Base-by-base conservation (phyloP, 768 basidiomycete species). In the Boletus bicolor region DNA sequence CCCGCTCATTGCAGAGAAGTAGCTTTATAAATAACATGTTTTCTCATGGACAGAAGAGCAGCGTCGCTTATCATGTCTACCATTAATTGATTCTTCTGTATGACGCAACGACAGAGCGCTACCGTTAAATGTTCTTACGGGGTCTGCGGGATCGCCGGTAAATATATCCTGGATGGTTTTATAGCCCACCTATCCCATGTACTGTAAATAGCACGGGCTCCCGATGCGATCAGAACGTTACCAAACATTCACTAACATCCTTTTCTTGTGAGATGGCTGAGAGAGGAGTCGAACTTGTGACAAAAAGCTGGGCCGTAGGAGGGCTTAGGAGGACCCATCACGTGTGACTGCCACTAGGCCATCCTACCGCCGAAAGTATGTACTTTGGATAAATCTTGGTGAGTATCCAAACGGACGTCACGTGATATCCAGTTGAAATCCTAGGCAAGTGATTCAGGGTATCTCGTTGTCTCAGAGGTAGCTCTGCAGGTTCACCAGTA, bases 271-370 rank as follows among this genome's bases (percentile, higher is more conserved):
- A 39, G 12, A 39, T 34, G 38, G 37, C 53, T 9, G 5, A 1
- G n/a, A 8, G 11, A 30, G 32, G 56, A 44, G 37, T 57, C 47
- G 56, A 57, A 57, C 56, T 2, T 26, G 32, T 1, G 19, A 6
- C 15, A 15, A 57, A 57, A 57, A 50, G 8, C 1, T 2, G 3
- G 47, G 37, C 8, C 8, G 46, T 26, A 14, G 2, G 55, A 19
- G 19, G 19, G 19, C 19, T 19, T 19, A 19, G 19, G 19, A 19
- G 19, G 55, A 7, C 43, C 56, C 35, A 44, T 26, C 14, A 7
- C 21, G 28, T 39, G 56, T 39, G 51, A 17, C 44, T 28, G 56
- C 47, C 55, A 57, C 56, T 57, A 39, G 55, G 47, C 34, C 55
- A 57, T 57, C 42, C 1, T 7, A 11, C 42, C 8, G 14, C 56